These are phyloP conservation scores for Candida sphagnicola DNA, from an alignment of 805 yeast species.

Conservation along the genomic window DNA sequence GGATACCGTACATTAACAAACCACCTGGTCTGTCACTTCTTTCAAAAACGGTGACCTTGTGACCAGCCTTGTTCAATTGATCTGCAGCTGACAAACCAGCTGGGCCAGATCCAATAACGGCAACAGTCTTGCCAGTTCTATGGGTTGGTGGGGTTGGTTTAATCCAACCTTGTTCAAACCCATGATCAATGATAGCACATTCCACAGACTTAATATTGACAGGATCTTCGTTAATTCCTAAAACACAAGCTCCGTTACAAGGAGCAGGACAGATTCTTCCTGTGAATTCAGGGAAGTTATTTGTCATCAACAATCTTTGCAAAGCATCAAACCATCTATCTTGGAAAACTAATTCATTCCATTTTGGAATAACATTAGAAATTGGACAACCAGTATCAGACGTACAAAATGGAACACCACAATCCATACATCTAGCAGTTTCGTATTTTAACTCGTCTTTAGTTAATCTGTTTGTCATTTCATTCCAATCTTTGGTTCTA, in stretches of 20 bases:
- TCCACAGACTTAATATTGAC: constrained; percentile 96
- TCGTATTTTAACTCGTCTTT: constrained; percentile 85
- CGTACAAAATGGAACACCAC: constrained; percentile 99
- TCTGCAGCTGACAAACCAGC: constrained; percentile 97
- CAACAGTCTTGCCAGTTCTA: constrained; percentile 84
- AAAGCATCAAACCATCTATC: constrained; percentile 94
- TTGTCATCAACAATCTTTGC: constrained; percentile 88
- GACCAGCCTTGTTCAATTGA: constrained; percentile 96
- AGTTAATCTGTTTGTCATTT: constrained; percentile 73
- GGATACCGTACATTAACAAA: constrained; percentile 96
- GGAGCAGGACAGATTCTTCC: constrained; percentile 99
- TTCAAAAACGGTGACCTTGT: constrained; percentile 85
- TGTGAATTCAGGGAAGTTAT: constrained; percentile 97
- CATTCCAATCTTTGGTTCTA: constrained; percentile 90
- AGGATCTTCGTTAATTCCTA: constrained; percentile 90
- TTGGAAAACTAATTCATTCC: constrained; percentile 94
- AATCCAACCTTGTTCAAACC: constrained; percentile 96
- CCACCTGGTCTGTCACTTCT: constrained; percentile 97
- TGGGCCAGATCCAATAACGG: constrained; percentile 95
- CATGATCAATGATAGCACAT: constrained; percentile 94
- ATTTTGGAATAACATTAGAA: constrained; percentile 94
- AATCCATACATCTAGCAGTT: constrained; percentile 98
- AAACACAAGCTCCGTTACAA: constrained; percentile 91
- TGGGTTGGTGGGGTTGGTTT: constrained; percentile 71
- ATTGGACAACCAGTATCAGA: constrained; percentile 98